Conservation (phyloP, 2,329 filamentous ascomycete species). For the Penicillium olsonii region DNA sequence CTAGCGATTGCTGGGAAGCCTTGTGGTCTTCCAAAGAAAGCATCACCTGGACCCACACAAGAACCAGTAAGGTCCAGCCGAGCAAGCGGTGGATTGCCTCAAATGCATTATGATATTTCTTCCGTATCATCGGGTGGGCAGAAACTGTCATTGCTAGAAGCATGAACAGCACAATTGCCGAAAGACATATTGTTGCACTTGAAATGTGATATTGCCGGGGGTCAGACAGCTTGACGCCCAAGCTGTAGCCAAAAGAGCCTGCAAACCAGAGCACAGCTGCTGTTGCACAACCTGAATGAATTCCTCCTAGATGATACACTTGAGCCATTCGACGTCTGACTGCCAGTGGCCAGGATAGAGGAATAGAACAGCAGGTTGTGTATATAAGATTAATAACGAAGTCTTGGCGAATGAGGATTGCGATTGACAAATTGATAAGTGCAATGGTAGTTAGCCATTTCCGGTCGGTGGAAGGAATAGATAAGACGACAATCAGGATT, state of each 20-base stretch:
- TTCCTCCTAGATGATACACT: constrained; percentile 44
- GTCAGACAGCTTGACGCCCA: constrained; percentile 18
- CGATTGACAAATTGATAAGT: constrained; percentile 37
- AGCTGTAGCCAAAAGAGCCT: constrained; percentile 17
- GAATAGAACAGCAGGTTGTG: constrained; percentile 32
- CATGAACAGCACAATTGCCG: constrained; percentile 32
- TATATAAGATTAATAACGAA: constrained; percentile 44
- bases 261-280: constrained; percentile 47
- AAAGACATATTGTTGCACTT: constrained; percentile 5
- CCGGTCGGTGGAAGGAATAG: constrained; percentile 3
- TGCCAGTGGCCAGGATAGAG: constrained; percentile 34
- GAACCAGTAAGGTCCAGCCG: constrained; percentile 32
- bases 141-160: constrained; percentile 10
- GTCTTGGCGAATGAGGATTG: constrained; percentile 42
- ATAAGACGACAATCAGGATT: constrained; percentile 9
- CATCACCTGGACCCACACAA: constrained; percentile 18
- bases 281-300: constrained; percentile 41
- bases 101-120: constrained; percentile 37
- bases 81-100: constrained; percentile 40
- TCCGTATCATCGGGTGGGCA: constrained; percentile 26
- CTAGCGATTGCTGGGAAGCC: background rate
- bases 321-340: constrained; percentile 41
- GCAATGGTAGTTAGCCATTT: constrained; percentile 27
- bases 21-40: constrained; percentile 8
- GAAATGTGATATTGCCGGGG: background rate